A percentile compares a stretch with the other conserved stretches of the same genome.
Conservation (phyloP, 306 rosid species). For the Cucumis melo region DNA sequence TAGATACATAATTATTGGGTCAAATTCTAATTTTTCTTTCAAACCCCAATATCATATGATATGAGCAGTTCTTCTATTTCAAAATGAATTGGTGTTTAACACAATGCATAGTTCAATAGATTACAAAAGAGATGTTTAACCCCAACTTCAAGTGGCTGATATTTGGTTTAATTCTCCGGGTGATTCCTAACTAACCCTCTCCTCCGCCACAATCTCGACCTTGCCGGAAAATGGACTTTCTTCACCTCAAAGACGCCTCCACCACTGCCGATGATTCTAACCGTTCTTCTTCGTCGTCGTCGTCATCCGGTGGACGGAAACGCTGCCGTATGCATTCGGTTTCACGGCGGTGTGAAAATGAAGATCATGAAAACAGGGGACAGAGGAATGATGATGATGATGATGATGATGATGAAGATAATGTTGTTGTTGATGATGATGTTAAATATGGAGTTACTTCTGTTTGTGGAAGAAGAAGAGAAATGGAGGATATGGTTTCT, state of each 20-base stretch:
- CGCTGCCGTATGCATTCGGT: constrained; percentile 32
- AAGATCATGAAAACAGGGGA: no score
- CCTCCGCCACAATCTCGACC: constrained; percentile 27
- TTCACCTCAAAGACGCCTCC: constrained; percentile 19
- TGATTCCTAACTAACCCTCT: background rate
- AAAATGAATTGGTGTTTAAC: no score
- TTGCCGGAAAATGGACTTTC: constrained; percentile 23
- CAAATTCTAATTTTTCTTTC: no score
- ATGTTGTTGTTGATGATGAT: no score
- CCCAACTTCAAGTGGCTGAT: no score
- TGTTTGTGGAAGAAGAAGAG: constrained; percentile 80
- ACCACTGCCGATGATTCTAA: background rate
- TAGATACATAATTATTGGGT: no score
- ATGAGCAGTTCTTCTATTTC: no score
- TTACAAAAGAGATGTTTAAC: no score
- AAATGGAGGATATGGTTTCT: constrained; percentile 83
- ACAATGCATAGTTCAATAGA: no score
- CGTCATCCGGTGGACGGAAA: constrained; percentile 11
- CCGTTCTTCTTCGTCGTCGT: no score
- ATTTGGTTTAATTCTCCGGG: no score
- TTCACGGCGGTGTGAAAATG: constrained; percentile 5
- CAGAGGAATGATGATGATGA: background rate
- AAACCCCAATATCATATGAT: no score
- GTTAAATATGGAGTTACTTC: constrained; percentile 57
- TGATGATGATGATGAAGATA: background rate